Conservation (phyloP, 306 rosid species). For the Cicer pinnatifidum region DNA sequence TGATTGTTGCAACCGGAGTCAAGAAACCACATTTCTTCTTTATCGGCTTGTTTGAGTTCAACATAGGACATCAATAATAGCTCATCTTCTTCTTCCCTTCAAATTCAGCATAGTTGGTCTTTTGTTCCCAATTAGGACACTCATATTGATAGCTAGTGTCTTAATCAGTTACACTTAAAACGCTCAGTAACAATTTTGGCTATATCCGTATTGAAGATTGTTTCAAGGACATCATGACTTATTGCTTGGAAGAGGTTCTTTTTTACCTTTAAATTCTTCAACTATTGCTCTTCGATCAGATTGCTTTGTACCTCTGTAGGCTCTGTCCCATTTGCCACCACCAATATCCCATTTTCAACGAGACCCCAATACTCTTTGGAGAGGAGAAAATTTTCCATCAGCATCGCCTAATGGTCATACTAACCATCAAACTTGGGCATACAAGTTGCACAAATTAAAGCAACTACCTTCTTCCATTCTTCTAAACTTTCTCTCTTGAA, state of each 20-base stretch:
- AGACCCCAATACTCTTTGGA: neutral
- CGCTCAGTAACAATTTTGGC: neutral
- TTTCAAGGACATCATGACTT: neutral
- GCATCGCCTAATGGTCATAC: neutral
- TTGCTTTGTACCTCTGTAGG: neutral
- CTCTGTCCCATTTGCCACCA: neutral
- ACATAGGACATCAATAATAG: neutral
- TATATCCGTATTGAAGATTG: neutral
- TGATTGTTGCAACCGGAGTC: too few species aligned
- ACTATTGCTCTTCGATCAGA: neutral
- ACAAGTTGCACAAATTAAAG: neutral
- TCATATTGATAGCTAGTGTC: neutral
- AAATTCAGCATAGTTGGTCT: conserved; percentile 1
- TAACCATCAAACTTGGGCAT: neutral
- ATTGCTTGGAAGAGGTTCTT: neutral
- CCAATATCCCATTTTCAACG: conserved; percentile 1
- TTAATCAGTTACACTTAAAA: neutral
- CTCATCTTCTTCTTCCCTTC: neutral
- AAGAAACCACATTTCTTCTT: neutral
- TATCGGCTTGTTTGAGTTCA: neutral
- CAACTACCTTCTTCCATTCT: neutral
- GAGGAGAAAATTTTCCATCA: neutral
- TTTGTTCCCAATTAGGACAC: neutral
- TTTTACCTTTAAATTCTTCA: neutral
- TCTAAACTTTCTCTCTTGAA: neutral